phyloP scores from a whole-genome alignment of 352 stramenopile genomes.

The Globisporangium spiculum region DNA sequence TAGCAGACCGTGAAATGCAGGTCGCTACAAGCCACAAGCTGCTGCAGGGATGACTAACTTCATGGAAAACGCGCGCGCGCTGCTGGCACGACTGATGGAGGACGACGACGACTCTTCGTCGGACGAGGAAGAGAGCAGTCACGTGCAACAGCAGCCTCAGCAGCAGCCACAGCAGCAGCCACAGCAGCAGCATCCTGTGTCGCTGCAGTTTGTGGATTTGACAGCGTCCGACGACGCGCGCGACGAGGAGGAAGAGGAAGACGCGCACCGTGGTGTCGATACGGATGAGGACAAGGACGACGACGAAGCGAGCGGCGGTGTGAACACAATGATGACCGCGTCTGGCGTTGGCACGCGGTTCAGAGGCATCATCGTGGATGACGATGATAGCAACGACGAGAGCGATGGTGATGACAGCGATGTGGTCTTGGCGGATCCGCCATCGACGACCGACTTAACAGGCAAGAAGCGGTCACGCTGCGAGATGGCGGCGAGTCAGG shows the following conservation, averaged over 20 bases:
- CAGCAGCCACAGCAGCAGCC: background rate
- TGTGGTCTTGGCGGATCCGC: background rate
- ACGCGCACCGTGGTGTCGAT: background rate
- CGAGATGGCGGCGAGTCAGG: conserved; percentile 1
- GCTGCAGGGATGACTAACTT: conserved; percentile 7
- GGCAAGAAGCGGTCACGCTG: conserved; percentile 16
- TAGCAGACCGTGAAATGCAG: background rate
- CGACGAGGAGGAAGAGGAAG: conserved; percentile 8
- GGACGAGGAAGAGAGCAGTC: conserved; percentile 8
- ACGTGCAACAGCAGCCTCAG: background rate
- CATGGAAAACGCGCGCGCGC: conserved; percentile 6
- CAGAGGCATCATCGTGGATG: conserved; percentile 11
- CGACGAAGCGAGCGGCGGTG: background rate
- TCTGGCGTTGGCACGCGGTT: conserved; percentile 2
- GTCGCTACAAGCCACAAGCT: background rate
- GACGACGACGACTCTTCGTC: conserved; percentile 27
- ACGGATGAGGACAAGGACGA: conserved; percentile 12
- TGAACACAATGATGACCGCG: background rate
- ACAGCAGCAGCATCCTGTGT: background rate
- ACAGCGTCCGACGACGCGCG: conserved; percentile 7
- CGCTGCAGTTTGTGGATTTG: conserved; percentile 11
- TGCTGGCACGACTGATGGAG: conserved; percentile 10
- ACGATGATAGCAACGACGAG: conserved; percentile 10
- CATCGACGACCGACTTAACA: background rate
- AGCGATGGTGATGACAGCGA: background rate